A percentile compares a stretch with the other conserved stretches of the same genome.
These are phyloP conservation scores for Citropsis articulata DNA, from an alignment of 345 rosid genomes.

Conservation along the genomic window DNA sequence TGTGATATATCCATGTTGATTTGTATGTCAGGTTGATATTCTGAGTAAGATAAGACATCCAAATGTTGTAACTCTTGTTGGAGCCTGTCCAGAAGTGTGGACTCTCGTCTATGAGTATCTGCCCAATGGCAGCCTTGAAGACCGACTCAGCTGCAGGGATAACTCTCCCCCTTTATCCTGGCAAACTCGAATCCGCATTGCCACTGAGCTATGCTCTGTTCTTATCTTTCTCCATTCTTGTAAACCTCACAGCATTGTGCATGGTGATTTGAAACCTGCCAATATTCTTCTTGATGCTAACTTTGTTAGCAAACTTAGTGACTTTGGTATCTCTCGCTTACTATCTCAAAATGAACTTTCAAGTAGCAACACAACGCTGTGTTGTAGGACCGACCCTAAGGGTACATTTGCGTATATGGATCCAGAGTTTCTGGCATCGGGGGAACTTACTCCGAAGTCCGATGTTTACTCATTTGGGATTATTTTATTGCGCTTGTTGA, in stretches of 20 bases:
- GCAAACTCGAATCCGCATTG: conserved; percentile 82
- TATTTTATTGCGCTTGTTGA: conserved; percentile 66
- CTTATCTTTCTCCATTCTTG: conserved; percentile 86
- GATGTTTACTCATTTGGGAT: conserved; percentile 90
- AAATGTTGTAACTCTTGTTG: conserved; percentile 76
- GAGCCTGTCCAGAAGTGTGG: conserved; percentile 89
- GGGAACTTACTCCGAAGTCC: conserved; percentile 81
- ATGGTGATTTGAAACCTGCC: conserved; percentile 86
- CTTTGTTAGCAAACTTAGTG: conserved; percentile 73
- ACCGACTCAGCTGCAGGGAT: conserved; percentile 70
- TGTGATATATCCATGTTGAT: neutral
- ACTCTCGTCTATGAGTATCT: conserved; percentile 80
- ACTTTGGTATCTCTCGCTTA: conserved; percentile 76
- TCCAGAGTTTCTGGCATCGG: conserved; percentile 66
- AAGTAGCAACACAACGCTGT: conserved; percentile 35
- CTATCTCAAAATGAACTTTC: conserved; percentile 27
- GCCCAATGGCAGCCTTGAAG: conserved; percentile 94
- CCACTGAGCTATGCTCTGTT: conserved; percentile 75
- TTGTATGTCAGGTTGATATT: conserved; percentile 60
- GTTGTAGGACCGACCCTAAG: conserved; percentile 56
- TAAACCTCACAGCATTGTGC: conserved; percentile 76
- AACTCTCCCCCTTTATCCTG: conserved; percentile 83
- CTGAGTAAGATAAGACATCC: conserved; percentile 89
- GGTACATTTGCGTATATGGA: conserved; percentile 77
- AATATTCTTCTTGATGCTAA: conserved; percentile 81